Conservation (phyloP, 306 rosid species). For the Quercus gilva region DNA sequence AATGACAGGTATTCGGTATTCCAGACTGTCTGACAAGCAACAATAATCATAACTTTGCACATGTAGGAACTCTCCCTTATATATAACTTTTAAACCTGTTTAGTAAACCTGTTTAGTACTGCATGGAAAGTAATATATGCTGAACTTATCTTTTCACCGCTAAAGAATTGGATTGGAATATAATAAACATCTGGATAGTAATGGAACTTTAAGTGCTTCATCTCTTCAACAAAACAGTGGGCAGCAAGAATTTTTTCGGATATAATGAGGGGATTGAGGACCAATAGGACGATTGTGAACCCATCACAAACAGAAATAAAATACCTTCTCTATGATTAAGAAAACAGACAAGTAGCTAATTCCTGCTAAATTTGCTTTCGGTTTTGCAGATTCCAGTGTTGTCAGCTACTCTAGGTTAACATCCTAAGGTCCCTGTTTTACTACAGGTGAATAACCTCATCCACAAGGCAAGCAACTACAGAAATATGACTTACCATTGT, state of each 20-base stretch:
- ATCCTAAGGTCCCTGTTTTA: background rate
- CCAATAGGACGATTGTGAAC: background rate
- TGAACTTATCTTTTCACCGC: background rate
- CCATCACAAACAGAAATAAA: no score
- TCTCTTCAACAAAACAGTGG: background rate
- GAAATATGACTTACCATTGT: constrained; percentile 65
- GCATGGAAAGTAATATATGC: background rate
- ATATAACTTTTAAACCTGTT: background rate
- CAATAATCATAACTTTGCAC: background rate
- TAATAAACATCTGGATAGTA: background rate
- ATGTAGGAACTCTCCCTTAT: background rate
- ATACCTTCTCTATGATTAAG: no score
- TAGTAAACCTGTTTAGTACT: background rate
- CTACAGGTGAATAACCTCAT: background rate
- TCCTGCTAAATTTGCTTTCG: background rate
- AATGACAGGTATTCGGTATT: background rate
- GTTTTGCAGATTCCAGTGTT: background rate
- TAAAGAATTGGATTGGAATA: background rate
- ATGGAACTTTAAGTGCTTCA: background rate
- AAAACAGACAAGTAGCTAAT: background rate
- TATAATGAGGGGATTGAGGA: background rate
- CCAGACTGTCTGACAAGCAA: background rate
- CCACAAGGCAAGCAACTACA: constrained; percentile 14
- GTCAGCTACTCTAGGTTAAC: background rate
- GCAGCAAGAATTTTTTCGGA: background rate